A percentile compares a stretch with the other conserved stretches of the same genome.
phyloP scores from a whole-genome alignment of 2,329 filamentous ascomycete genomes.

The Xylariaceae sp. region DNA sequence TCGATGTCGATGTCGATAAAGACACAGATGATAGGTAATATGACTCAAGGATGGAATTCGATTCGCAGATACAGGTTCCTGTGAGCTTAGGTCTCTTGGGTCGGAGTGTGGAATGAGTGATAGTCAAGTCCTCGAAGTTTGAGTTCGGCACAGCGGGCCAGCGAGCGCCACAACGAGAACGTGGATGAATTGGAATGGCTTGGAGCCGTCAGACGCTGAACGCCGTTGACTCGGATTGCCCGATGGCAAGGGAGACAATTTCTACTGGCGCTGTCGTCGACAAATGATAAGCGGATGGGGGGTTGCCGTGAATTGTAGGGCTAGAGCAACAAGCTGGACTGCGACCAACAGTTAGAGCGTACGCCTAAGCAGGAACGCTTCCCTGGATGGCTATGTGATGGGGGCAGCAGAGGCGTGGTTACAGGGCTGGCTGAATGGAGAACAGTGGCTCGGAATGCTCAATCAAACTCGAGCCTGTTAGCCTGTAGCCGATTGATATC shows the following conservation, averaged over 20 bases:
- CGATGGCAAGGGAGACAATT: constrained; percentile 23
- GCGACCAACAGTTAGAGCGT: neutral
- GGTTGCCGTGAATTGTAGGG: constrained; percentile 9
- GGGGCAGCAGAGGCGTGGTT: neutral
- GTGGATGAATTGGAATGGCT: constrained; percentile 28
- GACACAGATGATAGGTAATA: no score
- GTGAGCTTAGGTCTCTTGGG: neutral
- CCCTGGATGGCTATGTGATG: neutral
- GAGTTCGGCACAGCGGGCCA: constrained; percentile 32
- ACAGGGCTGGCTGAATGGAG: neutral
- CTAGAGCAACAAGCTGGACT: constrained; percentile 2
- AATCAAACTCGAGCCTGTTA: constrained; percentile 6
- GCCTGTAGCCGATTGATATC: neutral
- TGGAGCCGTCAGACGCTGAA: constrained; percentile 22
- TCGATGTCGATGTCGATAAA: neutral
- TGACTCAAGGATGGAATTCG: neutral
- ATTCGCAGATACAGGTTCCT: neutral
- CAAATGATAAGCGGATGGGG: constrained; percentile 4
- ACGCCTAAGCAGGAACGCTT: neutral
- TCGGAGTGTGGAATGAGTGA: constrained; percentile 3
- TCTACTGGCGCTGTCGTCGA: neutral
- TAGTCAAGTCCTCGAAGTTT: neutral
- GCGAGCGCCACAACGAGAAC: constrained; percentile 29
- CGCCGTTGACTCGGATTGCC: constrained; percentile 26
- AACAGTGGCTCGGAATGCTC: neutral